Base-by-base conservation (phyloP, 305 asterid species). In the Solanum hybrid region DNA sequence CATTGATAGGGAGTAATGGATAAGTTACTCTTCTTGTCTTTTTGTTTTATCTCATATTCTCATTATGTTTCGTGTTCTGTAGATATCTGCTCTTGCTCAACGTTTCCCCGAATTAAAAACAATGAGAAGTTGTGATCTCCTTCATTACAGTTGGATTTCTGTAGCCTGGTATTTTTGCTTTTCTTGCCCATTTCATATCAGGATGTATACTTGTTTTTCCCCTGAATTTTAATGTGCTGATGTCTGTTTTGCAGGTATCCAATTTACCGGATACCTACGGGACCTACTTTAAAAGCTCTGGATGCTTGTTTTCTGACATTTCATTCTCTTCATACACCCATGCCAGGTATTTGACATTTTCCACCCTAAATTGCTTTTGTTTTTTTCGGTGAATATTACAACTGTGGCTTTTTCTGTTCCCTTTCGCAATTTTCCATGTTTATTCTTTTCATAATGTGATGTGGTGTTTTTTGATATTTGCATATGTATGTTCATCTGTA, bases 271-370 rank as follows among this genome's bases (percentile, higher is more conserved):
- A 93, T 93, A 91, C 95, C 95, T 2, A 85, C 70, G 87, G 95
- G 95, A 70, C 94, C 92, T 8, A 90, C 94, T 77, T 92, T 93
- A 32, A 89, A 89, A 84, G 94, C 93, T 73, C 75, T 93, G 90
- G 95, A 93, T 80, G 95, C 95, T 87, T 93, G 94, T 87, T 93
- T 93, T 92, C 92, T 93, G 78, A 92, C 95, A n/a, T 93, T 91
- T 87, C 95, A 93, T 90, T 93, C 89, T 89, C 95, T 93, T 88
- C 94, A 91, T 91, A 90, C 93, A 39, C 90, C 94, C 24, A 78
- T 93, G 90, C 92, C 96, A 93, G 97, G 99, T 97, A 92, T 61
- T 87, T 79, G 51, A 73, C 79, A 76, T 41, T 32, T 82, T 75
- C 37, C 34, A 77, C 68, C 80, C 51, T 87, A 20, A 24, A n/a